Conservation (phyloP, 2,329 filamentous ascomycete genomes). For the Ascochyta viciae-villosae region DNA sequence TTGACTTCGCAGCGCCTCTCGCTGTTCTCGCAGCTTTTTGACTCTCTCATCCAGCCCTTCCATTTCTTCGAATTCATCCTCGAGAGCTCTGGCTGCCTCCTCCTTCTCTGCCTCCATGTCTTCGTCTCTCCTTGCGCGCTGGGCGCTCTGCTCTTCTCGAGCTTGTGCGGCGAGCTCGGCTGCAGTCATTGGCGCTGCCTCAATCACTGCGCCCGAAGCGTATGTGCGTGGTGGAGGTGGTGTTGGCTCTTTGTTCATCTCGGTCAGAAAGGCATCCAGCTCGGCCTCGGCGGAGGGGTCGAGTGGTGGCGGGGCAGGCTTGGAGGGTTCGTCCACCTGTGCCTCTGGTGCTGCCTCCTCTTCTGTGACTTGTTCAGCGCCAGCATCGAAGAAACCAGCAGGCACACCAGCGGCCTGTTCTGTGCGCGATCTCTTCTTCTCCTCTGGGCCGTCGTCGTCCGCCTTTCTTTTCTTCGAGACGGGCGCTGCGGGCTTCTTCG, state of each 20-base stretch:
- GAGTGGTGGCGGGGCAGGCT: constrained; percentile 18
- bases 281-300: constrained; percentile 41
- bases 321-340: constrained; percentile 13
- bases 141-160: constrained; percentile 52
- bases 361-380: constrained; percentile 18
- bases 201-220: constrained; percentile 50
- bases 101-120: constrained; percentile 58
- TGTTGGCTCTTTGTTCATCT: constrained; percentile 81
- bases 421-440: constrained; percentile 44
- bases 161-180: constrained; percentile 56
- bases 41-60: constrained; percentile 56
- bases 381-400: constrained; percentile 46
- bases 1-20: constrained; percentile 51
- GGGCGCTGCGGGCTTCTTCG: constrained; percentile 38
- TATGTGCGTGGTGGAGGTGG: constrained; percentile 73
- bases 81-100: constrained; percentile 53
- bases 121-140: constrained; percentile 51
- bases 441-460: constrained; percentile 35
- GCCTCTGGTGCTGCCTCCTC: constrained; percentile 5
- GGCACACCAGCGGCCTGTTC: constrained; percentile 43
- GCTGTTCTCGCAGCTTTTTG: constrained; percentile 53
- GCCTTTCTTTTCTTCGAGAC: constrained; percentile 48
- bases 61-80: constrained; percentile 61
- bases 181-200: constrained; percentile 55
- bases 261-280: constrained; percentile 63